Evolutionary conservation across 2,329 filamentous ascomycete genomes (phyloP).

Genomic region (Fusarium sambucinum): DNA sequence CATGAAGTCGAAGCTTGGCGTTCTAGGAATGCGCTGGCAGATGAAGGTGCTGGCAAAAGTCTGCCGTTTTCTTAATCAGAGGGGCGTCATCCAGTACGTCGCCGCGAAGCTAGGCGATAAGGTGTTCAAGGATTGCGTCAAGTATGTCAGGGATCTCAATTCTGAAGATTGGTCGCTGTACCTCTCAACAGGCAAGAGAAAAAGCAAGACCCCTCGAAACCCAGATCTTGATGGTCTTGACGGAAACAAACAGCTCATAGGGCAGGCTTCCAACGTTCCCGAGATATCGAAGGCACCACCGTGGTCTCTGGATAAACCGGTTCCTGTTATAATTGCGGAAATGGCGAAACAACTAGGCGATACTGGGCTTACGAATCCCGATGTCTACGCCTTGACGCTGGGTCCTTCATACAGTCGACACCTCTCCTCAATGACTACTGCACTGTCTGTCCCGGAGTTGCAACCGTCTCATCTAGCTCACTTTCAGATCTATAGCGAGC

Average conservation of each 20-base stretch:
- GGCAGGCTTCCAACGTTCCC: conserved; percentile 41
- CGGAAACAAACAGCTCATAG: conserved; percentile 36
- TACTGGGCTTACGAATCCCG: conserved; percentile 53
- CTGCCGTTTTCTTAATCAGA: conserved; percentile 67
- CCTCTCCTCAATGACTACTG: conserved; percentile 54
- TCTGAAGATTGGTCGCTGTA: conserved; percentile 68
- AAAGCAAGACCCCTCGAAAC: conserved; percentile 46
- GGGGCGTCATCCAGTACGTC: conserved; percentile 68
- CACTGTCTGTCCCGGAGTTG: conserved; percentile 49
- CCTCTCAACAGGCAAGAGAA: conserved; percentile 61
- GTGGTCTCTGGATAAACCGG: conserved; percentile 53
- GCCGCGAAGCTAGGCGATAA: conserved; percentile 66
- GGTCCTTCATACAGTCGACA: conserved; percentile 55
- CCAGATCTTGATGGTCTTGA: conserved; percentile 46
- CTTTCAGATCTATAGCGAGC: conserved; percentile 54
- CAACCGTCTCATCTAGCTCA: conserved; percentile 52
- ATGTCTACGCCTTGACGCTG: conserved; percentile 54
- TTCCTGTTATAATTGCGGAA: conserved; percentile 50
- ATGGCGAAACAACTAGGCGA: conserved; percentile 48
- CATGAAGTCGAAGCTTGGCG: conserved; percentile 68
- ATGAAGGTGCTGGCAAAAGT: conserved; percentile 71
- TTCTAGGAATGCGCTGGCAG: conserved; percentile 66
- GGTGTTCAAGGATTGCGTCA: conserved; percentile 72
- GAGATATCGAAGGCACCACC: conserved; percentile 47
- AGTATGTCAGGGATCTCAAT: conserved; percentile 67